A percentile compares a stretch with the other conserved stretches of the same genome.
phyloP scores from a whole-genome alignment of 1,284 basidiomycete species.

The Fomitopsis betulina region DNA sequence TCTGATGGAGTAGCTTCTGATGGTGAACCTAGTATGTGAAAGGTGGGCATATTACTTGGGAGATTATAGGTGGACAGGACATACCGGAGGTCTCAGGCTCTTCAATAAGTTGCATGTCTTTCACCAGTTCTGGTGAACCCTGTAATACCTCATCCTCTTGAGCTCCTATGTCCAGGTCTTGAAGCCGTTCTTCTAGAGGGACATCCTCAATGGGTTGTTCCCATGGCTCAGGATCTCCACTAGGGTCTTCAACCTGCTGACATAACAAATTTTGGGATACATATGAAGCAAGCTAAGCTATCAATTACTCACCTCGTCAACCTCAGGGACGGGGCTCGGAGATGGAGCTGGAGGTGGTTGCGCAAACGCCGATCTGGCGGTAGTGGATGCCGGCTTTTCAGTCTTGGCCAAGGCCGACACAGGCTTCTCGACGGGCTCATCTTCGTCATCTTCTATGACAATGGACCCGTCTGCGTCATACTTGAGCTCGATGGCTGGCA shows the following conservation, averaged over 20 bases:
- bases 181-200: conserved; percentile 1
- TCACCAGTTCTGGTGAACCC: neutral
- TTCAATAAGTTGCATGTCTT: neutral
- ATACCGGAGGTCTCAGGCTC: neutral
- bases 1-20: neutral
- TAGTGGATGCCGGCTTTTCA: neutral
- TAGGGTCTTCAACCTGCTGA: neutral
- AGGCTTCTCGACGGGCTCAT: neutral
- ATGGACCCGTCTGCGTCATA: conserved; percentile 3
- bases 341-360: too few species aligned
- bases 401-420: neutral
- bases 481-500: neutral
- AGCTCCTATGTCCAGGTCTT: conserved; percentile 1
- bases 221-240: neutral
- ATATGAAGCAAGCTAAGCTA: too few species aligned
- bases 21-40: neutral
- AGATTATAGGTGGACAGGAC: neutral
- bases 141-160: neutral
- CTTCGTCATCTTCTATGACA: conserved; percentile 1
- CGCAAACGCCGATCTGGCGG: neutral
- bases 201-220: neutral
- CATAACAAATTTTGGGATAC: too few species aligned
- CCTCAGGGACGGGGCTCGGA: too few species aligned
- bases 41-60: neutral
- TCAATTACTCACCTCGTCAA: too few species aligned